Evolutionary conservation across 345 rosid species (phyloP), one percentile per base, ranked within the genome.

Genomic region (Gossypium mustelinum): DNA sequence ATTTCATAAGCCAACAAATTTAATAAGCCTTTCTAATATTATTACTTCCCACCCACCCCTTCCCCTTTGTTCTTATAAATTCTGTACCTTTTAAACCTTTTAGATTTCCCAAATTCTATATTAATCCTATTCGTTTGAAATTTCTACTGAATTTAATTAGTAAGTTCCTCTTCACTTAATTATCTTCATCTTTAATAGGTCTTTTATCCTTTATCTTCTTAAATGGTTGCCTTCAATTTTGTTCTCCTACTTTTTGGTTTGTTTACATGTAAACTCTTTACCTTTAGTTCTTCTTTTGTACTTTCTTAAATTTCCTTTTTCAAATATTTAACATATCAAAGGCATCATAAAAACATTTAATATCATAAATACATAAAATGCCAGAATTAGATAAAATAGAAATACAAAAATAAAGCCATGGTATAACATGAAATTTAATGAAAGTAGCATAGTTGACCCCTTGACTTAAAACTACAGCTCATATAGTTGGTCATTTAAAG

Each of bases 1-100:
- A 43, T 65, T 65, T 43, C 29, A 65, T 17, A 63, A 63, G 68
- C 25, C 68, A 24, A 63, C 68, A 39, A 63, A 17, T 63, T 63
- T 39, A n/a, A 34, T 34, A 63, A 17, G 25, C 24, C 27, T 41
- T 64, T 12, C 1, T 59, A 20, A 24, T 22, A 22, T 59, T 11
- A 59, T 24, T 59, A 12, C 41, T 24, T 24, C 2, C 16, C 39
- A 16, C 39, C n/a, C 50, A 11, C 50, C 50, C 50, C 50, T 45
- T 34, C 41, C 41, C 57, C 6, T 54, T n/a, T 17, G 9, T 17
- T 63, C 25, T 39, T 39, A 63, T 8, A 9, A 61, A 41, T 1
- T 41, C 3, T 64, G 22, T 1, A 63, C 68, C 11, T 64, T 43
- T 18, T 64, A 17, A 64, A 64, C 68, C 11, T 64, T 43, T 18